Base-by-base conservation (phyloP, 1,284 basidiomycete species). In the Ustilago loliicola region DNA sequence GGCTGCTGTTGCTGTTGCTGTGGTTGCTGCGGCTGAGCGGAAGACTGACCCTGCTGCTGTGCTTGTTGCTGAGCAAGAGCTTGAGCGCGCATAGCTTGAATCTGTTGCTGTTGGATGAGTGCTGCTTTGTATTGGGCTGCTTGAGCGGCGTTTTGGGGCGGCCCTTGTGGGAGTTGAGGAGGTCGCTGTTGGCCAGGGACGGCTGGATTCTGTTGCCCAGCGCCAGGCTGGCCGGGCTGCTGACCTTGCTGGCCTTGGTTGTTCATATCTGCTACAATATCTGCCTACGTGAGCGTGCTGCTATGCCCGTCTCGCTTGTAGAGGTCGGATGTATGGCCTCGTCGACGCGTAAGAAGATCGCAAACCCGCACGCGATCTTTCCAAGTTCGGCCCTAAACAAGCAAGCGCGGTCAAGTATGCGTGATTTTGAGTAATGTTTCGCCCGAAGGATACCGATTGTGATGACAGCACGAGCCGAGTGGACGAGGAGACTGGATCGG, bases 41-140 rank as follows among this genome's bases (percentile, higher is more conserved):
- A 61, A 3, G 62, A 54, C 47, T 74, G 72, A 15, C 60, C 68
- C 17, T 72, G 72, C 34, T 71, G 67, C 32, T 77, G 78, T 0
- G 65, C 69, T 34, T 77, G 75, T 21, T 66, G 63, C 52, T 79
- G 77, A 2, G 78, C 78, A 8, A 72, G 62, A 21, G 64, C 64
- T 29, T 72, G 70, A 2, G 77, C 74, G 19, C 72, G 74, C 68
- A 77, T 61, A 13, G 73, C 75, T 52, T 77, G 77, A 9, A 80
- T 42, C 53, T 80, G 78, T 62, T 77, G 74, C n/a, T 80, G 78
- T 60, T 80, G 78, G 40, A 73, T 66, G 27, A 77, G 47, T 15
- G 78, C 71, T 2, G 67, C 68, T 32, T 80, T 77, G 68, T 77
- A 77, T 51, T 77, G 70, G 2, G 74, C 74, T 0, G 74, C 74